Conservation (phyloP, 2,329 filamentous ascomycete species). For the Phoma sp. region DNA sequence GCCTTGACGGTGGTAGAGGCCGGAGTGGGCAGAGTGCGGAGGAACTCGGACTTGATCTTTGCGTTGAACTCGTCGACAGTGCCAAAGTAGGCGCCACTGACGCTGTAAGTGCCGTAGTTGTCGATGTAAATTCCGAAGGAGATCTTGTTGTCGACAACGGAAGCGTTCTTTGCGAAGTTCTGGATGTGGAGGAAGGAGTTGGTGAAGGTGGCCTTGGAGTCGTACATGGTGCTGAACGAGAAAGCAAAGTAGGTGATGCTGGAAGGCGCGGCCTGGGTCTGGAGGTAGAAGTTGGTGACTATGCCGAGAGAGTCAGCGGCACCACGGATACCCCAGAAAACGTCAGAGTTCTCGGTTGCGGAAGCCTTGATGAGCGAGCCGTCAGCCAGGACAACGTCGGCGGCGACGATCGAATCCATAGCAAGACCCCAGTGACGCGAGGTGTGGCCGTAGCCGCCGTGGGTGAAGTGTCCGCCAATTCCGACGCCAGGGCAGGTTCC, state of each 20-base stretch:
- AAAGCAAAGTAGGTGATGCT: slow-evolving; percentile 40
- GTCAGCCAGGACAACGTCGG: slow-evolving; percentile 49
- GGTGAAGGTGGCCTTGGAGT: slow-evolving; percentile 41
- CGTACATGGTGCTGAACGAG: slow-evolving; percentile 32
- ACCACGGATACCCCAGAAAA: slow-evolving; percentile 53
- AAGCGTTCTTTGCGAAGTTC: slow-evolving; percentile 48
- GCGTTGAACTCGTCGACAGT: slow-evolving; percentile 45
- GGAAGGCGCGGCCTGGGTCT: slow-evolving; percentile 37
- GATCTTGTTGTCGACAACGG: slow-evolving; percentile 50
- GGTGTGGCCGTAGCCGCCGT: slow-evolving; percentile 47
- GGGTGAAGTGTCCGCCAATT: slow-evolving; percentile 47
- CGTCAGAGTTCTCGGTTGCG: slow-evolving; percentile 41
- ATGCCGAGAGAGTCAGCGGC: slow-evolving; percentile 52
- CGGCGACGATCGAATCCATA: slow-evolving; percentile 43
- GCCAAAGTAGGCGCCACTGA: slow-evolving; percentile 53
- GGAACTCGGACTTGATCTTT: slow-evolving; percentile 48
- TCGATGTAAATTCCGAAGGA: slow-evolving; percentile 53
- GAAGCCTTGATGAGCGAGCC: slow-evolving; percentile 49
- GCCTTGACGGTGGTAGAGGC: slow-evolving; percentile 29
- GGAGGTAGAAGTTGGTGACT: slow-evolving; percentile 47
- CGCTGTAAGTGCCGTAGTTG: slow-evolving; percentile 38
- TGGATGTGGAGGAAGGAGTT: slow-evolving; percentile 51
- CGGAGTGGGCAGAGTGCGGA: slow-evolving; percentile 44
- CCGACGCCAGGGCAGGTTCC: slow-evolving; percentile 59
- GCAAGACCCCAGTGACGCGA: slow-evolving; percentile 46